These are phyloP conservation scores for Rhododendron ovatum DNA, from an alignment of 148 eudicot genomes.

Conservation along the genomic window DNA sequence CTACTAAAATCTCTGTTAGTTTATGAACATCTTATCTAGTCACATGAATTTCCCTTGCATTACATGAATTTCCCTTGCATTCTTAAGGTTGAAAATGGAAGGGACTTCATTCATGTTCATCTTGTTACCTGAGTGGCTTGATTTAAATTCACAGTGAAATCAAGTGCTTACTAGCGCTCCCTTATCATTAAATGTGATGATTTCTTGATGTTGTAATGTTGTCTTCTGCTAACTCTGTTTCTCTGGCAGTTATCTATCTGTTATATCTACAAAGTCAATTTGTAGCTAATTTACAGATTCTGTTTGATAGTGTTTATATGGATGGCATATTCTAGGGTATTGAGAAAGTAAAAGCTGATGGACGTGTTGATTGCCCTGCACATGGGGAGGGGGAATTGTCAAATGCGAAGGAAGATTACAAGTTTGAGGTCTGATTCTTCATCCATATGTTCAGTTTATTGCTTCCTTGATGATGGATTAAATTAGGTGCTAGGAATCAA, in stretches of 20 bases:
- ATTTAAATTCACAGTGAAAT: background rate
- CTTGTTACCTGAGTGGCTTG: background rate
- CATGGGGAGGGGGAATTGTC: slow-evolving; percentile 14
- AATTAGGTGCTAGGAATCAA: background rate
- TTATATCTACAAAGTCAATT: background rate
- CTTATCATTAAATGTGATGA: background rate
- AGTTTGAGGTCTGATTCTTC: slow-evolving; percentile 45
- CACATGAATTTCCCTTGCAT: background rate
- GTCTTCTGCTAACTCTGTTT: background rate
- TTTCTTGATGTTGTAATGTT: too few relatives aligned
- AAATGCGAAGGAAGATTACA: slow-evolving; percentile 22
- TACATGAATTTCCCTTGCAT: background rate
- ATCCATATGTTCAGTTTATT: background rate
- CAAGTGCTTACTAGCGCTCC: background rate
- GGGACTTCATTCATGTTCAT: background rate
- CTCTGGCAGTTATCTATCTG: background rate
- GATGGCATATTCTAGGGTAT: background rate
- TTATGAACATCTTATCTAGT: background rate
- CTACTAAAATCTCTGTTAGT: background rate
- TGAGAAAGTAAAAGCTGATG: slow-evolving; percentile 19
- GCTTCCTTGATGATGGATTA: slow-evolving; percentile 3
- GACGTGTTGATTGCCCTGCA: slow-evolving; percentile 10
- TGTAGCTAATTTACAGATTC: background rate
- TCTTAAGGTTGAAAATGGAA: background rate
- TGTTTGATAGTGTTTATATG: background rate